phyloP scores from a whole-genome alignment of 768 basidiomycete species.

The Lentinula edodes region DNA sequence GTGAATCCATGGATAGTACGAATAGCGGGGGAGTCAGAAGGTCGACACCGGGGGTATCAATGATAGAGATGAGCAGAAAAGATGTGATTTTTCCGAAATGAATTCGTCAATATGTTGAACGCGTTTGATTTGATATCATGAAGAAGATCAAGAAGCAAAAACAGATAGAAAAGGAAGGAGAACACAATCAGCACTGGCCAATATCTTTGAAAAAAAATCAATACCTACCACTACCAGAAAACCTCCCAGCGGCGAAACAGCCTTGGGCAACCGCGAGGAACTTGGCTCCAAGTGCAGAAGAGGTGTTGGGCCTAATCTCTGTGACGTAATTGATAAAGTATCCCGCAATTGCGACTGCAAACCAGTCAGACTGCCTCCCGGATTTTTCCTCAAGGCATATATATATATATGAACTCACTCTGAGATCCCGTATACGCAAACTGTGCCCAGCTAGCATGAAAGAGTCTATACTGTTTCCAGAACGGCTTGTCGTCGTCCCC shows the following conservation, averaged over 20 bases:
- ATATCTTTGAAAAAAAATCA: neutral
- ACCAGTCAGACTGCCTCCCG: neutral
- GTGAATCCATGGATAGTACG: too few species aligned
- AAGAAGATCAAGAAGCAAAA: neutral
- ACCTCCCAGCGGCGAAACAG: conserved; percentile 25
- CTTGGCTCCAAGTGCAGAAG: conserved; percentile 21
- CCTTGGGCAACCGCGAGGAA: conserved; percentile 28
- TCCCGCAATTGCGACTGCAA: conserved; percentile 23
- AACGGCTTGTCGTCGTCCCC: conserved; percentile 21
- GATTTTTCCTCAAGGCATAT: neutral
- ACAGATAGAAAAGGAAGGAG: neutral
- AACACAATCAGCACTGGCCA: neutral
- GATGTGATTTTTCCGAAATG: neutral
- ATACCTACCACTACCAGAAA: conserved; percentile 23
- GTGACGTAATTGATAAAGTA: conserved; percentile 30
- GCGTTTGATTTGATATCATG: too few species aligned
- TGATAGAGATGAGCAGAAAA: neutral
- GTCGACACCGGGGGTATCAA: too few species aligned
- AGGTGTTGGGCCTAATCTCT: conserved; percentile 20
- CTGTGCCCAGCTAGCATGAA: conserved; percentile 27
- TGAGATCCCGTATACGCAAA: conserved; percentile 28
- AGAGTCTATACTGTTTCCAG: conserved; percentile 22
- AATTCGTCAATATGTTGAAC: too few species aligned
- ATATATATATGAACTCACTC: conserved; percentile 12
- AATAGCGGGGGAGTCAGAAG: neutral